Conservation (phyloP, 176 grass and related monocot genomes). For the Thinopyrum elongatum region DNA sequence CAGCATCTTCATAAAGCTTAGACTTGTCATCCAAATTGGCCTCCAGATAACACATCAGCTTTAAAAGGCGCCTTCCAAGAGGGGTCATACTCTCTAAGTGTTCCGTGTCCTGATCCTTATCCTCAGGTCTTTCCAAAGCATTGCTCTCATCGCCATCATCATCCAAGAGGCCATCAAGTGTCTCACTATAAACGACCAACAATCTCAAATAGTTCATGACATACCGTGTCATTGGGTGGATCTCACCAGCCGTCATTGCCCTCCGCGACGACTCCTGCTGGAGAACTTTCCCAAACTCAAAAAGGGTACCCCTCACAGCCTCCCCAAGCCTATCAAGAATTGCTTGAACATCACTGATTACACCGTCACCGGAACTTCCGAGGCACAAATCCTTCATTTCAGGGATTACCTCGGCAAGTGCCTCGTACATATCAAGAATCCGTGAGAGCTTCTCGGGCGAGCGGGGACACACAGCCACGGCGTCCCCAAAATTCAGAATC, state of each 20-base stretch:
- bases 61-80: conserved; percentile 53
- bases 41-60: conserved; percentile 84
- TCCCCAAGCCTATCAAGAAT: conserved; percentile 79
- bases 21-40: conserved; percentile 89
- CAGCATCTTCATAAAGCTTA: conserved; percentile 89
- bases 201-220: conserved; percentile 94
- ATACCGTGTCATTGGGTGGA: conserved; percentile 91
- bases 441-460: conserved; percentile 85
- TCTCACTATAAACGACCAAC: conserved; percentile 71
- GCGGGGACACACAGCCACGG: conserved; percentile 71
- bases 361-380: conserved; percentile 51
- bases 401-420: conserved; percentile 69
- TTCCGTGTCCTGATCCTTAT: conserved; percentile 48
- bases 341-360: conserved; percentile 63
- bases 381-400: conserved; percentile 69
- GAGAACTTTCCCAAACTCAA: conserved; percentile 78
- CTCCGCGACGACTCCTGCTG: conserved; percentile 70
- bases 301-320: conserved; percentile 66
- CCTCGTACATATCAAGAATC: conserved; percentile 92
- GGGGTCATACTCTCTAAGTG: conserved; percentile 64
- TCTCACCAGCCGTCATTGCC: conserved; percentile 65
- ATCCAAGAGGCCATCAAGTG: conserved; percentile 64
- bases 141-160: conserved; percentile 29
- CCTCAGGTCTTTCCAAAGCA: conserved; percentile 20
- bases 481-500: conserved; percentile 85